A percentile compares a stretch with the other conserved stretches of the same genome.
phyloP scores from a whole-genome alignment of 129 eudicot genomes.

The Pseudognaphalium luteoalbum region DNA sequence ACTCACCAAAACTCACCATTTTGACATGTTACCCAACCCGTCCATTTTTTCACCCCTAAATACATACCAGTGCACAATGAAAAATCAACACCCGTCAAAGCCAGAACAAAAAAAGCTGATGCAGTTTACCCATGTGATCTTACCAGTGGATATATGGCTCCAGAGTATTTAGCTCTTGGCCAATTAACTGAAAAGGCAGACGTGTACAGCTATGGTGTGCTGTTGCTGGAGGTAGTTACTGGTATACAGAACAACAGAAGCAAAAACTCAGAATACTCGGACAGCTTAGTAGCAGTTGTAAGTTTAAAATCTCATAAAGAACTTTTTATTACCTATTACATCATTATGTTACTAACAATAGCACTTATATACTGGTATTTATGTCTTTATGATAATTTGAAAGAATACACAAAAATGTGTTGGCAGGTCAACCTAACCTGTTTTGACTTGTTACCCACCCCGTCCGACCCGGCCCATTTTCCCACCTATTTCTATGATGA shows the following conservation, averaged over 20 bases:
- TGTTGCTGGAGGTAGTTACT: constrained; percentile 65
- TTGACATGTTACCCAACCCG: too few relatives aligned
- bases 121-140: not conserved
- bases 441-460: not conserved
- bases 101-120: constrained; percentile 10
- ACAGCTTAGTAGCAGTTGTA: constrained; percentile 60
- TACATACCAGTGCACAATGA: not conserved
- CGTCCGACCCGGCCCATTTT: not conserved
- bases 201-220: constrained; percentile 74
- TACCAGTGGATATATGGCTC: constrained; percentile 76
- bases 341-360: too few relatives aligned
- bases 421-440: not conserved
- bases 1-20: too few relatives aligned
- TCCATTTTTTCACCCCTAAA: too few relatives aligned
- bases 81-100: not conserved
- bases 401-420: not conserved
- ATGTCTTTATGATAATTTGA: too few relatives aligned
- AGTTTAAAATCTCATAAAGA: constrained; percentile 22
- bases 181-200: constrained; percentile 77
- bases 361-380: too few relatives aligned
- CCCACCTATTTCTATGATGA: not conserved
- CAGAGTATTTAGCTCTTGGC: constrained; percentile 76
- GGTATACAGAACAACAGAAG: constrained; percentile 60
- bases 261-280: constrained; percentile 47
- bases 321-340: too few relatives aligned